Conservation (phyloP, 2,329 filamentous ascomycete genomes). For the Cladosporium sp. region DNA sequence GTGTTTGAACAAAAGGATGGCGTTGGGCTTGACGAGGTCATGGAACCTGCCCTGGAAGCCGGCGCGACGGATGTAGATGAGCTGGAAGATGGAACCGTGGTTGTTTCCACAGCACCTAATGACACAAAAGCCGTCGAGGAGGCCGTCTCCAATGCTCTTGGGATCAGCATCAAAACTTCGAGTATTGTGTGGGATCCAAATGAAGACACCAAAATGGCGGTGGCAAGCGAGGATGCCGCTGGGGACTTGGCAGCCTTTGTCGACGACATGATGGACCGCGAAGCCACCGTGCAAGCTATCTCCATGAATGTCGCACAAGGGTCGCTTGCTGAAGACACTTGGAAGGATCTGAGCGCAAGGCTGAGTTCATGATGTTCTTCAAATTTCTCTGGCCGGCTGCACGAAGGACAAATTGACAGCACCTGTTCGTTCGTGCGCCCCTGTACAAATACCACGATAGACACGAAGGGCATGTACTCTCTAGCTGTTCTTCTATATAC, state of each 20-base stretch:
- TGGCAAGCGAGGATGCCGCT: slow-evolving; percentile 56
- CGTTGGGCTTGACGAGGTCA: slow-evolving; percentile 61
- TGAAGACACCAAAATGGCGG: slow-evolving; percentile 66
- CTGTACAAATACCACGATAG: no score
- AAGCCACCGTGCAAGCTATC: slow-evolving; percentile 68
- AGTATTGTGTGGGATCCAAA: slow-evolving; percentile 86
- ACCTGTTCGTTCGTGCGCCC: no score
- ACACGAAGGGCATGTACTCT: no score
- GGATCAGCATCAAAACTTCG: slow-evolving; percentile 64
- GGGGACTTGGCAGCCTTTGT: slow-evolving; percentile 58
- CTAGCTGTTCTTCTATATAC: no score
- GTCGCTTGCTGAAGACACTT: slow-evolving; percentile 18
- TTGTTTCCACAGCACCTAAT: slow-evolving; percentile 66
- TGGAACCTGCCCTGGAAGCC: slow-evolving; percentile 80
- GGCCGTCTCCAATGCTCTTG: slow-evolving; percentile 58
- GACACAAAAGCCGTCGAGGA: slow-evolving; percentile 62
- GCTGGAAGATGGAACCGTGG: slow-evolving; percentile 64
- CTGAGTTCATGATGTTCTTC: slow-evolving; percentile 8
- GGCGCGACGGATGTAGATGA: slow-evolving; percentile 71
- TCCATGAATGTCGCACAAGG: slow-evolving; percentile 63
- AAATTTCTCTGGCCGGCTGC: no score
- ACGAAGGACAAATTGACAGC: no score
- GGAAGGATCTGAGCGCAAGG: slow-evolving; percentile 27
- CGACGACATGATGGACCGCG: slow-evolving; percentile 59
- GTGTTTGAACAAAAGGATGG: slow-evolving; percentile 60